Conservation (phyloP, 2,329 filamentous ascomycete species). For the Aspergillus hortae region DNA sequence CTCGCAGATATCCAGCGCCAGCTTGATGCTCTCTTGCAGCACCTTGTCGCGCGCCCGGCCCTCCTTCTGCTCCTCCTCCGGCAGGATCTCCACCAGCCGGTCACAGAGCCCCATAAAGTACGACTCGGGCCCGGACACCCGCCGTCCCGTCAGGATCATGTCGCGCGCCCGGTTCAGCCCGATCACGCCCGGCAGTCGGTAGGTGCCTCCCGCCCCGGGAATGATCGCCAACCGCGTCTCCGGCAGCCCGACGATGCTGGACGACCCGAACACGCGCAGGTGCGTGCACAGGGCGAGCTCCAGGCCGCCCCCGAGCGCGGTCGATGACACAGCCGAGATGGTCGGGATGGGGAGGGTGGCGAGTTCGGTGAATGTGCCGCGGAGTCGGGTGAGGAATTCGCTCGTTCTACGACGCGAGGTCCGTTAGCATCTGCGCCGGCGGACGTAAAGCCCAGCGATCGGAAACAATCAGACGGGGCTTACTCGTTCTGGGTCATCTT, state of each 20-base stretch:
- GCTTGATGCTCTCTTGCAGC: slow-evolving; percentile 68
- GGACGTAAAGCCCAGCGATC: not conserved
- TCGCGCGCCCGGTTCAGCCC: slow-evolving; percentile 80
- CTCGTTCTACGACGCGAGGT: slow-evolving; percentile 57
- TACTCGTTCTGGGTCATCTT: slow-evolving; percentile 76
- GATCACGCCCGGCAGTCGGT: slow-evolving; percentile 77
- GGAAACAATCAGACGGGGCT: slow-evolving; percentile 19
- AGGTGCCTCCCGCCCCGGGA: slow-evolving; percentile 89
- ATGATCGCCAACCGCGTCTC: slow-evolving; percentile 93
- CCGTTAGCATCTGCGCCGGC: too few relatives aligned
- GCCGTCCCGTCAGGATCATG: slow-evolving; percentile 83
- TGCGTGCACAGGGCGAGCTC: slow-evolving; percentile 88
- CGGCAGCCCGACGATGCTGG: slow-evolving; percentile 74
- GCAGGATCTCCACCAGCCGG: slow-evolving; percentile 75
- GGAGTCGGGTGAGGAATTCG: slow-evolving; percentile 73
- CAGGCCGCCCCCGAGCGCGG: slow-evolving; percentile 87
- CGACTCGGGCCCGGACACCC: slow-evolving; percentile 77
- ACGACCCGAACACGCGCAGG: slow-evolving; percentile 80
- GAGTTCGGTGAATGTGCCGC: slow-evolving; percentile 70
- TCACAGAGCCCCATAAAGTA: slow-evolving; percentile 90
- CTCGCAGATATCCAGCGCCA: slow-evolving; percentile 84
- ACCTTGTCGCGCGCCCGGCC: slow-evolving; percentile 63
- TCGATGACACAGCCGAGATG: slow-evolving; percentile 79
- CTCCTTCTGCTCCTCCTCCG: slow-evolving; percentile 51
- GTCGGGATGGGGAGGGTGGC: slow-evolving; percentile 79